Base-by-base conservation (phyloP, 2,329 filamentous ascomycete genomes). In the Monosporascus sp. region DNA sequence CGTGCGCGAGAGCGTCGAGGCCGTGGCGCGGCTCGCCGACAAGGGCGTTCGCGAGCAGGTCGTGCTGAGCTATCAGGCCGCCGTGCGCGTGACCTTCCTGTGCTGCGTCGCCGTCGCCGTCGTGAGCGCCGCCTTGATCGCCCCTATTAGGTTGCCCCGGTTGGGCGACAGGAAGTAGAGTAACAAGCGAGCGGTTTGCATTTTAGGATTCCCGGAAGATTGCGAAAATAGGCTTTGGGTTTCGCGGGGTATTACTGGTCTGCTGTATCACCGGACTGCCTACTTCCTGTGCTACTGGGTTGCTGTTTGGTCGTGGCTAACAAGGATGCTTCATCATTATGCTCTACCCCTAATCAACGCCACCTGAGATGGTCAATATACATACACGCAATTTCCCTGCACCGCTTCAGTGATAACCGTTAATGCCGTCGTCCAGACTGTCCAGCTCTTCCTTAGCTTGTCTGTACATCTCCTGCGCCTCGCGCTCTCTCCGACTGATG, bases 381-480 rank as follows among this genome's bases (percentile, higher is more conserved):
- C 34, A 44, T 25, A 25, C 8, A 48, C 6, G 24, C 14, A 22
- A 22, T 51, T n/a, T 20, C 39, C 25, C 8, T 37, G n/a, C 42
- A 22, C 22, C 34, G 31, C 42, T 47, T 66, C 60, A 76, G 56
- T 73, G 68, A 62, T 71, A 69, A 37, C 74, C 74, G 37, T 66
- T 64, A 17, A 62, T 62, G 39, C 66, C 66, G 47, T 66, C 62
- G 39, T 65, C 69, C 60, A 96, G 72, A 51, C 72, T 74, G 47
- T 85, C 82, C 60, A 97, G 70, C 75, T 97, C 94, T 47, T 91
- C 89, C 71, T 82, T 90, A 54, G 84, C 82, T 58, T 74, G 75
- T 61, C 89, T 81, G 68, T 94, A 99, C 63, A 87, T 69, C 58
- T 97, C 91, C 72, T 99, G 94, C 6, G 90, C 91, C 72, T 97